Evolutionary conservation across 306 rosid genomes (phyloP).

Genomic region (apple (Malus domestica)): ASM211411v1 NC_041793.1:22456501-22457000

Average conservation of each 20-base stretch:
- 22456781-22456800: background rate
- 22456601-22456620: slow-evolving; percentile 17
- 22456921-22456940: too few species aligned
- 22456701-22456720: background rate
- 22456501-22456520: background rate
- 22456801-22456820: background rate
- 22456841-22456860: background rate
- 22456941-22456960: too few species aligned
- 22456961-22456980: too few species aligned
- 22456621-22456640: slow-evolving; percentile 3
- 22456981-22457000: background rate
- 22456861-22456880: too few species aligned
- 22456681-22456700: slow-evolving; percentile 39
- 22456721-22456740: background rate
- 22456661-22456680: slow-evolving; percentile 49
- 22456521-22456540: slow-evolving; percentile 1
- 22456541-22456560: background rate
- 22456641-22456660: slow-evolving; percentile 1
- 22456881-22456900: too few species aligned
- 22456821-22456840: background rate
- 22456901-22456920: too few species aligned
- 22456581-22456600: slow-evolving; percentile 8
- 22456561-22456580: background rate
- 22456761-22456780: background rate
- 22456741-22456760: background rate